Evolutionary conservation across 1,284 basidiomycete species (phyloP).

Genomic region (Leccinum subrobustum): DNA sequence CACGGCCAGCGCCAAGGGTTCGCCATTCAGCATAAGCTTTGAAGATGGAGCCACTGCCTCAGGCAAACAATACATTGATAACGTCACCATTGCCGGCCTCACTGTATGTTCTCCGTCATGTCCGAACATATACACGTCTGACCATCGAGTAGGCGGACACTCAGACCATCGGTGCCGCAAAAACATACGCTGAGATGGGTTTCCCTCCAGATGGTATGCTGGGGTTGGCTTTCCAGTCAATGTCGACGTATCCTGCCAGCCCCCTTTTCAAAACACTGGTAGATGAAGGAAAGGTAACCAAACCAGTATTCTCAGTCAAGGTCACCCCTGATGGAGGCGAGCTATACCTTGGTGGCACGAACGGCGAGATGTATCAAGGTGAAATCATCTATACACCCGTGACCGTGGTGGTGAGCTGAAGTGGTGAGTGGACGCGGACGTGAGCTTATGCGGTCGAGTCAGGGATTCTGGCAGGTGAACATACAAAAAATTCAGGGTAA

Average conservation of each 20-base stretch:
- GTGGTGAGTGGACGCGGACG: too few species aligned
- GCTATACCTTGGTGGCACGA: background rate
- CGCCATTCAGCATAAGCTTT: background rate
- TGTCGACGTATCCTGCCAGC: background rate
- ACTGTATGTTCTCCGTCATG: background rate
- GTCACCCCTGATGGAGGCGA: background rate
- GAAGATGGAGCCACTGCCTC: too few species aligned
- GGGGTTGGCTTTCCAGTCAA: background rate
- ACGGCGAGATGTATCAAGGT: background rate
- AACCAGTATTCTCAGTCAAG: background rate
- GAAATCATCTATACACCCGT: background rate
- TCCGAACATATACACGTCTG: background rate
- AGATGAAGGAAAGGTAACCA: background rate
- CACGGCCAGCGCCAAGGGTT: background rate
- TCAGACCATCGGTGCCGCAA: background rate
- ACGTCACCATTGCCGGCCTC: background rate
- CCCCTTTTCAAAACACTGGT: background rate
- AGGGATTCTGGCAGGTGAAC: too few species aligned
- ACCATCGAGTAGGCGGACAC: background rate
- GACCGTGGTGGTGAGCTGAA: background rate
- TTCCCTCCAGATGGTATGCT: background rate
- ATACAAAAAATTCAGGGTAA: too few species aligned
- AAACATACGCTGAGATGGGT: background rate
- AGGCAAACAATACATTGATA: too few species aligned
- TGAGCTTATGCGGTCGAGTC: too few species aligned